A percentile compares a stretch with the other conserved stretches of the same genome.
phyloP scores from a whole-genome alignment of 1,139 yeast genomes.

The Yamadazyma epiphylla region DNA sequence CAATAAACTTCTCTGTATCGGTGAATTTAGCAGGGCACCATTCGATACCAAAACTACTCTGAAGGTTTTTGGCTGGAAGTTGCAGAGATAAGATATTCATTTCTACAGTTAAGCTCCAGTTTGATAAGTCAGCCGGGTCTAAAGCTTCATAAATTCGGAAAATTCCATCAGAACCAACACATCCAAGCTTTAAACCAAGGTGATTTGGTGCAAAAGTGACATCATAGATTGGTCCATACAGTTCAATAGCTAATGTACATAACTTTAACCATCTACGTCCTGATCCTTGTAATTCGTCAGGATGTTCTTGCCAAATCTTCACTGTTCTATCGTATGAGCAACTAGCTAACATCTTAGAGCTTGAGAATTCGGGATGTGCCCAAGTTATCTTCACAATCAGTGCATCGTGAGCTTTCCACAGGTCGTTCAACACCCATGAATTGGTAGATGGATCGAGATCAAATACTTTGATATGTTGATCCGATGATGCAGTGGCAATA shows the following conservation, averaged over 20 bases:
- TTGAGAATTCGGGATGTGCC: slow-evolving; percentile 95
- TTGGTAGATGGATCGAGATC: slow-evolving; percentile 55
- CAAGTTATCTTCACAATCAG: slow-evolving; percentile 78
- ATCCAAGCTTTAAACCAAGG: slow-evolving; percentile 76
- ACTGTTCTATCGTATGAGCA: slow-evolving; percentile 89
- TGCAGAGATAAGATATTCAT: slow-evolving; percentile 56
- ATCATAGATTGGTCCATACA: slow-evolving; percentile 86
- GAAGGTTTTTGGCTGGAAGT: slow-evolving; percentile 74
- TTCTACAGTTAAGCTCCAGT: slow-evolving; percentile 79
- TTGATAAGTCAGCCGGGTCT: slow-evolving; percentile 80
- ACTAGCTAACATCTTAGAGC: slow-evolving; percentile 67
- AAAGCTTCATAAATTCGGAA: slow-evolving; percentile 83
- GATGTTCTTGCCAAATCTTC: slow-evolving; percentile 86
- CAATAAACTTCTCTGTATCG: slow-evolving; percentile 69
- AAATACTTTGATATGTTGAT: slow-evolving; percentile 86
- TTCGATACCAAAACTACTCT: slow-evolving; percentile 79
- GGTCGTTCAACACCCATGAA: slow-evolving; percentile 77
- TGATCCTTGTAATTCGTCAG: slow-evolving; percentile 67
- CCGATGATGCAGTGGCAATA: slow-evolving; percentile 89
- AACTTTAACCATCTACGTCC: slow-evolving; percentile 81
- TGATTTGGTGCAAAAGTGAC: slow-evolving; percentile 87
- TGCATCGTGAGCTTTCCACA: slow-evolving; percentile 95
- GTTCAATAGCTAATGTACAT: slow-evolving; percentile 71
- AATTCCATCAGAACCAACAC: slow-evolving; percentile 88
- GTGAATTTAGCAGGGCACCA: slow-evolving; percentile 94